These are phyloP conservation scores for Pseudisothecium myosuroides DNA, from an alignment of 225 moss, liverwort and hornwort genomes.

Conservation along the genomic window DNA sequence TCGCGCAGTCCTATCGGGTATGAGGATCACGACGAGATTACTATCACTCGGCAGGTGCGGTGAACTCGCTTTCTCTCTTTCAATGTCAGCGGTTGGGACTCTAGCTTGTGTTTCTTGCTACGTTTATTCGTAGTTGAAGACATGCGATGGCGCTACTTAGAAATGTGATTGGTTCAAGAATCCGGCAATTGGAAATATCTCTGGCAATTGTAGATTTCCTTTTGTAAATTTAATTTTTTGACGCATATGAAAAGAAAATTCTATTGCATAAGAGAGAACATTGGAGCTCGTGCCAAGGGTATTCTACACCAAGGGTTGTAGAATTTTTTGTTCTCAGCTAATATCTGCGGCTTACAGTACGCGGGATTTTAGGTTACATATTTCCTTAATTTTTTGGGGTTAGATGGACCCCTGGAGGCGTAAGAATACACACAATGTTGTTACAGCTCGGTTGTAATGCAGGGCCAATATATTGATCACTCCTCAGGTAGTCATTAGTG, in stretches of 20 bases:
- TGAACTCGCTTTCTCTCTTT: not conserved
- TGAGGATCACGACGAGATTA: conserved; percentile 75
- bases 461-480: not conserved
- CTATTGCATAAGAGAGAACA: not conserved
- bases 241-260: not conserved
- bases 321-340: not conserved
- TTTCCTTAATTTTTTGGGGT: too few relatives aligned
- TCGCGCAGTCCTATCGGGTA: conserved; percentile 75
- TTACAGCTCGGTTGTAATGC: not conserved
- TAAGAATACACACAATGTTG: not conserved
- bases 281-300: not conserved
- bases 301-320: not conserved
- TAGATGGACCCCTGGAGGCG: not conserved
- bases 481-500: not conserved
- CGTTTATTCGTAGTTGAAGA: not conserved
- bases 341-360: not conserved
- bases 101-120: not conserved
- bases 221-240: not conserved
- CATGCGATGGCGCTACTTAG: not conserved
- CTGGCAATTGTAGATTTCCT: not conserved
- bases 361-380: not conserved
- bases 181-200: not conserved
- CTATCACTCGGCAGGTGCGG: conserved; percentile 83
- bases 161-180: not conserved
- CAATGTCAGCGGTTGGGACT: not conserved